phyloP scores from a whole-genome alignment of 768 basidiomycete species.

The Podaxis sp. region DNA sequence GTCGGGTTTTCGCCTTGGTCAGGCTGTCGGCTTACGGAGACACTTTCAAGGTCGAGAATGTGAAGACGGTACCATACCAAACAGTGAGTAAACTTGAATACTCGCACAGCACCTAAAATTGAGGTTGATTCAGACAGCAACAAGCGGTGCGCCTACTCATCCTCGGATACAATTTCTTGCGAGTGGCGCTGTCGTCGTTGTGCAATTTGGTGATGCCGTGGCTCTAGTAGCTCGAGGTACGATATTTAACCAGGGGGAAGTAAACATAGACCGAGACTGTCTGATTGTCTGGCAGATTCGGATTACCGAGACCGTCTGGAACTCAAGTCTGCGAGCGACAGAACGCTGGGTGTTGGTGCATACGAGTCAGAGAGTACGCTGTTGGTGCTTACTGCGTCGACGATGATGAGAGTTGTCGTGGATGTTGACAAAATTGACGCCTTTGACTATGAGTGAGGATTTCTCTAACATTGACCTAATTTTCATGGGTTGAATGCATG shows the following conservation, averaged over 20 bases:
- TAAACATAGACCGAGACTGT: neutral
- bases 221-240: constrained; percentile 69
- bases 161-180: constrained; percentile 63
- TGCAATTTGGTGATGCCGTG: constrained; percentile 78
- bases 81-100: constrained; percentile 46
- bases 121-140: constrained; percentile 47
- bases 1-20: constrained; percentile 65
- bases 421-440: constrained; percentile 59
- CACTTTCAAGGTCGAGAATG: constrained; percentile 43
- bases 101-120: neutral
- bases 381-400: constrained; percentile 64
- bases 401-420: constrained; percentile 66
- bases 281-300: constrained; percentile 45
- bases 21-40: constrained; percentile 44
- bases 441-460: constrained; percentile 64
- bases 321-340: constrained; percentile 64
- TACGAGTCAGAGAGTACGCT: constrained; percentile 46
- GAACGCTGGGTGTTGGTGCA: constrained; percentile 72
- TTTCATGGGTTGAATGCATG: constrained; percentile 1
- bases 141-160: constrained; percentile 69
- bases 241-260: neutral
- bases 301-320: constrained; percentile 73
- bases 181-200: constrained; percentile 56
- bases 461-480: neutral
- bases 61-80: constrained; percentile 72